Evolutionary conservation across 2,329 filamentous ascomycete species (phyloP).

Genomic region (Talaromyces rugulosus): DNA sequence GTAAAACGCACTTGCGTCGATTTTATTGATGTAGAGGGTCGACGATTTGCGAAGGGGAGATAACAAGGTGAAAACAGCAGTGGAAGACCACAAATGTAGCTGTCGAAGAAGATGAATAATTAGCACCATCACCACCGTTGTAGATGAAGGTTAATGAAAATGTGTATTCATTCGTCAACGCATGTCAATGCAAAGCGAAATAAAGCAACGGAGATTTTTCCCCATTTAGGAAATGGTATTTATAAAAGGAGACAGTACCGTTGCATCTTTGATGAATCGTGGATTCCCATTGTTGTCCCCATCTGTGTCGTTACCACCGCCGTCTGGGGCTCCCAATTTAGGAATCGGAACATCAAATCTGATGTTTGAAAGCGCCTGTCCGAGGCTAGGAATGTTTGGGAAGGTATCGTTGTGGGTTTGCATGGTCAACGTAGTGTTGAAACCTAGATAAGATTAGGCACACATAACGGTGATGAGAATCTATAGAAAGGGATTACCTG

Average conservation of each 20-base stretch:
- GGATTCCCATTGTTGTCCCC: slow-evolving; percentile 46
- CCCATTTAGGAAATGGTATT: not conserved
- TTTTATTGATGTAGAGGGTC: slow-evolving; percentile 69
- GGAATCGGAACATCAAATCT: slow-evolving; percentile 70
- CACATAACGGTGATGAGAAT: not conserved
- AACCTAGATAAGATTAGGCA: slow-evolving; percentile 43
- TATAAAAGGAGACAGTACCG: slow-evolving; percentile 40
- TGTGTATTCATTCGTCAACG: not conserved
- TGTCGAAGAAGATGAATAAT: slow-evolving; percentile 17
- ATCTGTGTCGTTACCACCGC: slow-evolving; percentile 32
- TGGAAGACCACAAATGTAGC: slow-evolving; percentile 79
- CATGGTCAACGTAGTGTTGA: slow-evolving; percentile 75
- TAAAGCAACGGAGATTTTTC: slow-evolving; percentile 5
- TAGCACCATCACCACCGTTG: not conserved
- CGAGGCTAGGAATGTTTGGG: slow-evolving; percentile 67
- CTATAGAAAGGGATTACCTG: slow-evolving; percentile 48
- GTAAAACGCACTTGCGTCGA: slow-evolving; percentile 83
- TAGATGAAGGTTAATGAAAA: not conserved
- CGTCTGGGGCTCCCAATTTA: slow-evolving; percentile 55
- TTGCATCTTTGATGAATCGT: slow-evolving; percentile 80
- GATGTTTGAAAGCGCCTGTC: slow-evolving; percentile 67
- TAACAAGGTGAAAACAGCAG: slow-evolving; percentile 75
- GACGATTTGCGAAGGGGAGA: slow-evolving; percentile 68
- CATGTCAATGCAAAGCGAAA: slow-evolving; percentile 22
- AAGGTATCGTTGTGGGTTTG: slow-evolving; percentile 68